Conservation (phyloP, 176 grass and related monocot genomes). For the Pontederia paniculata region DNA sequence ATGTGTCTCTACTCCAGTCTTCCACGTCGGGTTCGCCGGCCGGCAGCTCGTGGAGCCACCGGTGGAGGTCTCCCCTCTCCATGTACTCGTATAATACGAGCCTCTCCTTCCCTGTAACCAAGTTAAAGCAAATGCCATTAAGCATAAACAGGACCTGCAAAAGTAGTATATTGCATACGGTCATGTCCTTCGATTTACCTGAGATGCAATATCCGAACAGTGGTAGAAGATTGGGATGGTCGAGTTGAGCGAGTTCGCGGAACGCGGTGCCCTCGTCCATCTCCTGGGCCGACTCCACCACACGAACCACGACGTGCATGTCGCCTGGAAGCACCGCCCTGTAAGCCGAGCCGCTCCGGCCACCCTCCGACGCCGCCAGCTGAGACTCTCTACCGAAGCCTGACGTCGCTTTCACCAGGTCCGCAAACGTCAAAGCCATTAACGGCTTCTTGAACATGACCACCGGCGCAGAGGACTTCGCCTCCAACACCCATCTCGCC, state of each 20-base stretch:
- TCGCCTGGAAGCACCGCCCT: constrained; percentile 58
- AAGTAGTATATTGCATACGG: background rate
- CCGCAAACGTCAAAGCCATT: constrained; percentile 59
- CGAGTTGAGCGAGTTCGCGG: constrained; percentile 41
- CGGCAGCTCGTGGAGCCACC: constrained; percentile 80
- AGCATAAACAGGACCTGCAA: background rate
- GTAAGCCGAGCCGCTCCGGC: constrained; percentile 54
- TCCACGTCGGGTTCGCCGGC: constrained; percentile 36
- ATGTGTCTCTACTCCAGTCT: constrained; percentile 33
- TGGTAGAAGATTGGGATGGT: constrained; percentile 76
- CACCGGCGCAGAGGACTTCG: constrained; percentile 37
- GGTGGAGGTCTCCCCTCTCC: constrained; percentile 71
- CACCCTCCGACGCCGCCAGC: constrained; percentile 47
- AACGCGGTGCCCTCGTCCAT: constrained; percentile 14
- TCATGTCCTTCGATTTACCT: constrained; percentile 24
- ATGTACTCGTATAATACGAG: constrained; percentile 72
- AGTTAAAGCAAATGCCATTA: background rate
- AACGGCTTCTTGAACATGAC: constrained; percentile 70
- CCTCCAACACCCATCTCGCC: constrained; percentile 36
- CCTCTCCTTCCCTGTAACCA: constrained; percentile 41
- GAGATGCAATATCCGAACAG: constrained; percentile 81
- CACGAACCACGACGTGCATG: constrained; percentile 63
- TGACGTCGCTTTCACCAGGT: constrained; percentile 62
- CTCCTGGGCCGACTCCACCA: constrained; percentile 28
- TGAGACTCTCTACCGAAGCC: constrained; percentile 82